Conservation (phyloP, 2,329 filamentous ascomycete genomes). For the Metarhizium humberi region DNA sequence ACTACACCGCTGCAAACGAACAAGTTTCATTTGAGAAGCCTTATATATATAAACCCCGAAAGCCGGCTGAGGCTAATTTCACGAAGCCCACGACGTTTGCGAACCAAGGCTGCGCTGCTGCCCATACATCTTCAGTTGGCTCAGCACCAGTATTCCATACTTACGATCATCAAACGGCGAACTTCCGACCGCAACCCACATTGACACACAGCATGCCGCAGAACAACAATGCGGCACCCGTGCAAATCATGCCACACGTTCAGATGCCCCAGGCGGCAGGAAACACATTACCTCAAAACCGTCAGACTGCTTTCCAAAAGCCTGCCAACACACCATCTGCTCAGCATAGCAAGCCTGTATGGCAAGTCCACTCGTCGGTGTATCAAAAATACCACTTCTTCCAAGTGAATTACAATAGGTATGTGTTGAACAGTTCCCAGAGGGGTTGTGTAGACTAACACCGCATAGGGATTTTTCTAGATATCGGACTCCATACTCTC, state of each 20-base stretch:
- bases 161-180: slow-evolving; percentile 9
- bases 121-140: background rate
- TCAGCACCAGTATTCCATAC: slow-evolving; percentile 3
- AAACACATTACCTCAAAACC: background rate
- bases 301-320: background rate
- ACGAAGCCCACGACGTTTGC: slow-evolving; percentile 1
- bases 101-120: slow-evolving; percentile 16
- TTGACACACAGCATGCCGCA: slow-evolving; percentile 3
- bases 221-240: slow-evolving; percentile 5
- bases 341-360: slow-evolving; percentile 20
- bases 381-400: slow-evolving; percentile 49
- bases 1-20: slow-evolving; percentile 1
- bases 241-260: background rate
- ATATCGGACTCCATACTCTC: slow-evolving; percentile 51
- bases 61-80: slow-evolving; percentile 18
- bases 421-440: slow-evolving; percentile 11
- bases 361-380: slow-evolving; percentile 29
- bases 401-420: slow-evolving; percentile 51
- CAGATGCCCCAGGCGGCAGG: background rate
- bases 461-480: slow-evolving; percentile 38
- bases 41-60: slow-evolving; percentile 43
- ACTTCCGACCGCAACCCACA: background rate
- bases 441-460: slow-evolving; percentile 9
- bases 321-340: background rate
- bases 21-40: slow-evolving; percentile 32